A percentile compares a stretch with the other conserved stretches of the same genome.
These are phyloP conservation scores for Marasmius oreades DNA, from an alignment of 1,284 basidiomycete species.

Conservation along the genomic window DNA sequence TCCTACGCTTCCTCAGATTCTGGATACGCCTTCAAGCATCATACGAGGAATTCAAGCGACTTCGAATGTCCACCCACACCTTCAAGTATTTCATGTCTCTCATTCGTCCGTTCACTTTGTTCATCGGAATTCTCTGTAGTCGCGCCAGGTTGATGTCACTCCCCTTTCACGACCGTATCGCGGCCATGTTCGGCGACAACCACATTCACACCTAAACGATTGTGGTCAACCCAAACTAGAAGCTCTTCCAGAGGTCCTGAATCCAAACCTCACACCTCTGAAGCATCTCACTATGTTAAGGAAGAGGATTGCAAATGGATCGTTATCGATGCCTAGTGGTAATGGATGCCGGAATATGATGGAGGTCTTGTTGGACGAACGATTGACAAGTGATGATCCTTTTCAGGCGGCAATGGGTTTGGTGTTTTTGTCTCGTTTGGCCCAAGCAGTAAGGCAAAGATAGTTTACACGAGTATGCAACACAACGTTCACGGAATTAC, in stretches of 20 bases:
- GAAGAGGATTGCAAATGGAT: slow-evolving; percentile 18
- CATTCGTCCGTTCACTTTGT: no score
- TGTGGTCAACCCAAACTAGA: background rate
- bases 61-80: no score
- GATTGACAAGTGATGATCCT: slow-evolving; percentile 30
- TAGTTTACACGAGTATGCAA: no score
- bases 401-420: slow-evolving; percentile 44
- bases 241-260: slow-evolving; percentile 12
- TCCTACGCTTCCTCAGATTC: no score
- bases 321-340: slow-evolving; percentile 19
- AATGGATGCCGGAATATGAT: slow-evolving; percentile 18
- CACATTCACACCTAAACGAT: background rate
- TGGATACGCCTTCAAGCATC: no score
- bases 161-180: no score
- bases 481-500: no score
- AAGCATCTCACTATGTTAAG: slow-evolving; percentile 29
- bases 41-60: no score
- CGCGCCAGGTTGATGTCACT: no score
- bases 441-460: background rate
- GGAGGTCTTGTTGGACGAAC: slow-evolving; percentile 28
- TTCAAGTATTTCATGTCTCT: no score
- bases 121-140: no score
- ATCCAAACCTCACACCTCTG: slow-evolving; percentile 26
- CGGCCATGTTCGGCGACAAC: no score
- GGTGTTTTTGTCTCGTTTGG: slow-evolving; percentile 29